Evolutionary conservation across 2,329 filamentous ascomycete species (phyloP), one percentile per base, ranked within the genome.

Genomic region (Aspergillus latus): DNA sequence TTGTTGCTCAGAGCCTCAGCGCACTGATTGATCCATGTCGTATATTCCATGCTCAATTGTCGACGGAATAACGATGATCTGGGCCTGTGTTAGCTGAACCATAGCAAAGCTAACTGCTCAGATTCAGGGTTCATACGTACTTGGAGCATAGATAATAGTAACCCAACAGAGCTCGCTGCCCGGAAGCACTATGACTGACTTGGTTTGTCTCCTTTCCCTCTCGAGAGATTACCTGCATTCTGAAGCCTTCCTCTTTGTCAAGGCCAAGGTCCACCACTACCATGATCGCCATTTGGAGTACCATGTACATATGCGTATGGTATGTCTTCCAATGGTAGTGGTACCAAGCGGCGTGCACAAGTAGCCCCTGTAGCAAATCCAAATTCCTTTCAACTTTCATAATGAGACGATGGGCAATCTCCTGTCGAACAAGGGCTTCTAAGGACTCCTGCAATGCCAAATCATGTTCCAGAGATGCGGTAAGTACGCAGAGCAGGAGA

Each of bases 271-370:
- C 16, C 16, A 16, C 16, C 16, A 16, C 16, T 16, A 16, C 16
- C 16, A 16, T 16, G 16, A 16, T 16, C 16, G 16, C 16, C 16
- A 16, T 44, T 21, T 58, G 51, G 4, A 60, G 34, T 4, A 52
- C 15, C 45, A 60, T 40, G 42, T 58, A 58, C 52, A 58, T 56
- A 51, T 16, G 54, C 15, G 49, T 53, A 8, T 57, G 53, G 28
- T 49, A 47, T 3, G 52, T 58, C 36, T 48, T 29, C 49, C 49
- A 60, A n/a, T 55, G 55, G 28, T 60, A 60, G 11, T 58, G 58
- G 26, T 16, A 52, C 58, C 58, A 60, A 1, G 56, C 58, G 11
- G 39, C 52, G 36, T 60, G 56, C 8, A 60, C 56, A 6, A 60
- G 56, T 2, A 60, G 1, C 16, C 56, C 58, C n/a, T 47, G 26